Evolutionary conservation across 345 rosid genomes (phyloP).

Genomic region (Litchi chinensis): DNA sequence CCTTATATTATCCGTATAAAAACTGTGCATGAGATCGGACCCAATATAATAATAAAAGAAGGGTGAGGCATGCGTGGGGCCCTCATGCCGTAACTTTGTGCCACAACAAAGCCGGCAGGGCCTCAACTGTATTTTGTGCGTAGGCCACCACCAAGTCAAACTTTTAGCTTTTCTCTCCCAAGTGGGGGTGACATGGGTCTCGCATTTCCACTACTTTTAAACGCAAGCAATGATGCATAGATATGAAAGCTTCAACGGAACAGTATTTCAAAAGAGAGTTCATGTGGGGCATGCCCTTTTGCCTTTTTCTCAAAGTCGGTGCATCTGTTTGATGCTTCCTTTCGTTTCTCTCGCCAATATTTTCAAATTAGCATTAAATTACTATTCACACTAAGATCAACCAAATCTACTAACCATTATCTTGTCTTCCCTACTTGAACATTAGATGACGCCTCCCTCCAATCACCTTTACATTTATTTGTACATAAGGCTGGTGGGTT

Average conservation of each 20-base stretch:
- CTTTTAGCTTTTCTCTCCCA: slow-evolving; percentile 7
- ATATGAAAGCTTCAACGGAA: slow-evolving; percentile 21
- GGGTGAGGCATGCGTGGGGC: slow-evolving; percentile 18
- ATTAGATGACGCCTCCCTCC: too few species aligned
- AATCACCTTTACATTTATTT: too few species aligned
- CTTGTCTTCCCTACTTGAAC: too few species aligned
- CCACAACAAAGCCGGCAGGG: slow-evolving; percentile 34
- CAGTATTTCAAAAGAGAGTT: too few species aligned
- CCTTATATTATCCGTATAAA: too few species aligned
- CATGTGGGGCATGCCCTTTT: too few species aligned
- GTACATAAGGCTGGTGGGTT: too few species aligned
- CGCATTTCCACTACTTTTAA: slow-evolving; percentile 34
- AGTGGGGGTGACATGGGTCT: slow-evolving; percentile 34
- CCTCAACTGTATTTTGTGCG: slow-evolving; percentile 26
- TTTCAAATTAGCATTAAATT: too few species aligned
- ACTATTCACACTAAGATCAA: too few species aligned
- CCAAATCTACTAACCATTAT: too few species aligned
- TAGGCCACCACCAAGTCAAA: slow-evolving; percentile 29
- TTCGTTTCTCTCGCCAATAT: slow-evolving; percentile 23
- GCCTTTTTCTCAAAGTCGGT: slow-evolving; percentile 12
- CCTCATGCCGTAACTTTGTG: slow-evolving; percentile 37
- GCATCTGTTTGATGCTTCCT: slow-evolving; percentile 41
- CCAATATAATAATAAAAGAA: neutral
- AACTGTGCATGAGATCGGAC: neutral
- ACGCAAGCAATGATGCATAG: slow-evolving; percentile 43